Conservation (phyloP, 2,329 filamentous ascomycete species). For the Aspergillus clavatus region DNA sequence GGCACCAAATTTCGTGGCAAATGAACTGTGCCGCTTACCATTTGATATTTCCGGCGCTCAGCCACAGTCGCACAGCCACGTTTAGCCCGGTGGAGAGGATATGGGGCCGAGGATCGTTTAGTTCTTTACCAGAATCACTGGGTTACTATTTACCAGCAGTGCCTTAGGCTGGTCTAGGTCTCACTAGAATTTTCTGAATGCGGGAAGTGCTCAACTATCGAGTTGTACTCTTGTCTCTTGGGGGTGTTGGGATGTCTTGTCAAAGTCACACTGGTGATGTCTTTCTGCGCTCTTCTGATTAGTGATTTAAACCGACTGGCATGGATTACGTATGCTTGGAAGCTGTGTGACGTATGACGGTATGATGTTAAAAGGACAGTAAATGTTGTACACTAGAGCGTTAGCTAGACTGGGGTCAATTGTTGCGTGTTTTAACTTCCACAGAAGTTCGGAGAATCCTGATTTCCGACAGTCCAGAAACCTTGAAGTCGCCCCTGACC, state of each 20-base stretch:
- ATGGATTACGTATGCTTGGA: neutral
- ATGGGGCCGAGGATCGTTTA: neutral
- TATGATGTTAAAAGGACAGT: too few species aligned
- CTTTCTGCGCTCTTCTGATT: too few species aligned
- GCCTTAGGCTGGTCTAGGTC: too few species aligned
- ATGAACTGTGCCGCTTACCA: too few species aligned
- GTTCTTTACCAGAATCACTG: neutral
- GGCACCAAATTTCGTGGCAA: neutral
- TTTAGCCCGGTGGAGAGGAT: neutral
- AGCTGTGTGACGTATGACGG: neutral
- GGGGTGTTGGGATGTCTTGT: too few species aligned
- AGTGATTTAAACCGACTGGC: too few species aligned
- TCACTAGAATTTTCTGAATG: too few species aligned
- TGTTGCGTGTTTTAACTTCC: neutral
- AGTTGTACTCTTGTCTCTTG: too few species aligned
- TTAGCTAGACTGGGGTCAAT: neutral
- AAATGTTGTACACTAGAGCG: too few species aligned
- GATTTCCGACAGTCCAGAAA: neutral
- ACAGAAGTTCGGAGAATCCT: neutral
- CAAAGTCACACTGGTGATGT: neutral
- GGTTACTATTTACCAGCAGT: too few species aligned
- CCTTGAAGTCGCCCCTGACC: neutral
- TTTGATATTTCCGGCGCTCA: too few species aligned
- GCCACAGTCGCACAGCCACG: neutral
- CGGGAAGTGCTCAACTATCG: too few species aligned